phyloP scores from a whole-genome alignment of 2,329 filamentous ascomycete species.

The Lecanicillium sp. region DNA sequence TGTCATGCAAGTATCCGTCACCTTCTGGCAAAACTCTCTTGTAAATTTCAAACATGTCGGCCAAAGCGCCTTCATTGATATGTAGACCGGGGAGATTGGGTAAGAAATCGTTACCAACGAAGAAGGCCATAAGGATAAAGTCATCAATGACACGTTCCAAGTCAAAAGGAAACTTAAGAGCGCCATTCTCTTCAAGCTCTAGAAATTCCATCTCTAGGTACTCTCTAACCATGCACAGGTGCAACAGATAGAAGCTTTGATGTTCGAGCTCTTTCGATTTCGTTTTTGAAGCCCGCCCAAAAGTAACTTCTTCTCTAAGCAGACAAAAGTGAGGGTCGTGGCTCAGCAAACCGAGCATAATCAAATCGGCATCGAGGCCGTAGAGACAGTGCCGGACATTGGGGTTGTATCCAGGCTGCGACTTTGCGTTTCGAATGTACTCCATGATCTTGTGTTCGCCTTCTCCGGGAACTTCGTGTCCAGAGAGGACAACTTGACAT shows the following conservation, averaged over 20 bases:
- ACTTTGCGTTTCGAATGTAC: conserved; percentile 96
- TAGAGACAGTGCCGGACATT: conserved; percentile 97
- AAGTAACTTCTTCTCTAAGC: conserved; percentile 94
- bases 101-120: conserved; percentile 98
- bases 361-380: conserved; percentile 92
- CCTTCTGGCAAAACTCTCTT: conserved; percentile 81
- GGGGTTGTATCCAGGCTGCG: conserved; percentile 83
- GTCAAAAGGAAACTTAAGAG: conserved; percentile 72
- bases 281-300: conserved; percentile 76
- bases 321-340: conserved; percentile 98
- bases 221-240: conserved; percentile 94
- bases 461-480: conserved; percentile 95
- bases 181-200: conserved; percentile 68
- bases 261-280: conserved; percentile 97
- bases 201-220: conserved; percentile 97
- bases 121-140: conserved; percentile 99
- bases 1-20: conserved; percentile 93
- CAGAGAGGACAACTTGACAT: conserved; percentile 90
- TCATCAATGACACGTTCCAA: conserved; percentile 97
- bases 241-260: conserved; percentile 96
- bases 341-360: conserved; percentile 95
- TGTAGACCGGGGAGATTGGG: conserved; percentile 93
- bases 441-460: conserved; percentile 99
- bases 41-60: conserved; percentile 96
- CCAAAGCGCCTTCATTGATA: conserved; percentile 95